Evolutionary conservation across 371 early-diverging fungal species (phyloP).

Genomic region (Lichtheimia ramosa): DNA sequence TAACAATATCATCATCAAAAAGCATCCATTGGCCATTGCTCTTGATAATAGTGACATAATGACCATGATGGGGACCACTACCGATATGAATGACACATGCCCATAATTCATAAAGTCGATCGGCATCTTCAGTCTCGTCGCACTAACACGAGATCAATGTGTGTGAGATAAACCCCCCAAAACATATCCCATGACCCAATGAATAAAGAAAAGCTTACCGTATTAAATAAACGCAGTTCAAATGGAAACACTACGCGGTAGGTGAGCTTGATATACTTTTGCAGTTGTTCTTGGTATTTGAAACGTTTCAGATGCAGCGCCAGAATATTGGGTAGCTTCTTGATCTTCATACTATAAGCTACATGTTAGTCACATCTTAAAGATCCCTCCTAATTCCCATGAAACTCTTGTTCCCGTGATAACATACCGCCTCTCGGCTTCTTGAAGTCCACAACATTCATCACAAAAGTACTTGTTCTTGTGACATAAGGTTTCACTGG

Average conservation of each 20-base stretch:
- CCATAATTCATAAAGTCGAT: conserved; percentile 84
- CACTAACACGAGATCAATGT: conserved; percentile 35
- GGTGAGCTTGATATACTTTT: conserved; percentile 89
- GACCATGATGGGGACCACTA: conserved; percentile 95
- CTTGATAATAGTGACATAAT: conserved; percentile 91
- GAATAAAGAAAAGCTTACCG: conserved; percentile 50
- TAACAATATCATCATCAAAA: conserved; percentile 94
- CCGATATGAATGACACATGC: conserved; percentile 93
- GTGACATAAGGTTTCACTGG: conserved; percentile 88
- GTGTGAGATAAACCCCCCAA: not conserved
- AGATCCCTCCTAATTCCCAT: too few relatives aligned
- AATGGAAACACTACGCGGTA: conserved; percentile 94
- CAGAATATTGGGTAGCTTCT: conserved; percentile 89
- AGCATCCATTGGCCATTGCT: conserved; percentile 87
- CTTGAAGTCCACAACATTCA: conserved; percentile 90
- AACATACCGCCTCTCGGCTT: conserved; percentile 86
- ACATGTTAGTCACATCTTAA: too few relatives aligned
- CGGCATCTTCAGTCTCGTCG: conserved; percentile 84
- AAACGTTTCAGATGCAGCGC: conserved; percentile 96
- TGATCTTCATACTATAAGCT: conserved; percentile 86
- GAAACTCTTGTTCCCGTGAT: not conserved
- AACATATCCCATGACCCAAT: not conserved
- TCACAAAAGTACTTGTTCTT: conserved; percentile 98
- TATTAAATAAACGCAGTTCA: conserved; percentile 92
- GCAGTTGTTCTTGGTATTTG: conserved; percentile 92